A percentile compares a stretch with the other conserved stretches of the same genome.
Conservation (phyloP, 73 alveolate species). For the Stentor roeselii region DNA sequence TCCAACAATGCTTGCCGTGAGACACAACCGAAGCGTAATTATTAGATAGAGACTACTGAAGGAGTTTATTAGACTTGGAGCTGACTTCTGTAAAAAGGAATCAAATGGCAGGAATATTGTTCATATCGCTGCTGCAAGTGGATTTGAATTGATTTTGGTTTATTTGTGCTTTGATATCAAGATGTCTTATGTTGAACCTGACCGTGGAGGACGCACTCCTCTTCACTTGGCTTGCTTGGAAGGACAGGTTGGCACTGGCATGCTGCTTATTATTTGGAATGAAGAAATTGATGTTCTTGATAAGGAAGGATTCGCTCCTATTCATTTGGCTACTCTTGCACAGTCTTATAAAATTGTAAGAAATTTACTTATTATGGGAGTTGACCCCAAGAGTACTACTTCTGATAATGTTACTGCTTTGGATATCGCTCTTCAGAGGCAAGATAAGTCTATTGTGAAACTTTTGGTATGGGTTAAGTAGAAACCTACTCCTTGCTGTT, state of each 20-base stretch:
- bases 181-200: slow-evolving; percentile 3
- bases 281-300: background rate
- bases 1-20: background rate
- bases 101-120: background rate
- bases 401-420: background rate
- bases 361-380: slow-evolving; percentile 2
- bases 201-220: background rate
- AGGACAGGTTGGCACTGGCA: no score
- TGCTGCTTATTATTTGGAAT: background rate
- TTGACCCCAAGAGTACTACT: background rate
- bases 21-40: background rate
- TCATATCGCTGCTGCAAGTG: slow-evolving; percentile 3
- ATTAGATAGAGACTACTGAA: background rate
- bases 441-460: background rate
- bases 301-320: background rate
- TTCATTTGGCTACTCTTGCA: background rate
- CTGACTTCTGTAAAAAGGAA: background rate
- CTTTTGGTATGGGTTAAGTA: background rate
- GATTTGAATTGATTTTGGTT: no score
- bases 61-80: background rate
- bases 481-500: background rate
- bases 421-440: background rate
- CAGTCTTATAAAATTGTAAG: background rate
- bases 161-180: no score
- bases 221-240: background rate